These are phyloP conservation scores for Exophiala lecanii-corni DNA, from an alignment of 2,329 filamentous ascomycete species.

Conservation along the genomic window DNA sequence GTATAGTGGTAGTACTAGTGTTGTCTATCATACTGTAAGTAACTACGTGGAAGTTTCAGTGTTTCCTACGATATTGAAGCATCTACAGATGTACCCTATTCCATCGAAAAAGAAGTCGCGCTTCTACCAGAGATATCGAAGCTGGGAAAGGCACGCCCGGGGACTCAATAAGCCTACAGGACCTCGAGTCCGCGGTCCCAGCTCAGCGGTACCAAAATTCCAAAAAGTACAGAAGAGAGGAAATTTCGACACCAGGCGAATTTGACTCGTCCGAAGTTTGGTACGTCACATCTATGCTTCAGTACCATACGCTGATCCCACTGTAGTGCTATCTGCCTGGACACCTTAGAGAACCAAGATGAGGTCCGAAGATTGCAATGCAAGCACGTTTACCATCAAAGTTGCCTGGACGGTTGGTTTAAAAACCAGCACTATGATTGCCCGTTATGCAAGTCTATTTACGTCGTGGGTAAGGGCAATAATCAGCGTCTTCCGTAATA, in stretches of 20 bases:
- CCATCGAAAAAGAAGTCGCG: constrained; percentile 3
- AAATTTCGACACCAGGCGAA: constrained; percentile 3
- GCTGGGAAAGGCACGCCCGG: background rate
- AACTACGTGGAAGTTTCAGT: constrained; percentile 1
- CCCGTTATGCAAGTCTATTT: constrained; percentile 5
- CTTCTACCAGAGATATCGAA: constrained; percentile 3
- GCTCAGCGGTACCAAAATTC: constrained; percentile 4
- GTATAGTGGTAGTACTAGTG: constrained; percentile 3
- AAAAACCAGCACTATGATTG: constrained; percentile 4
- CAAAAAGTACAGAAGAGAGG: constrained; percentile 3
- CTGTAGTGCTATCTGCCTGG: constrained; percentile 4
- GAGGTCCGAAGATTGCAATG: constrained; percentile 6
- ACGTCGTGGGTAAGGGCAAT: constrained; percentile 5
- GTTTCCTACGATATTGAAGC: constrained; percentile 3
- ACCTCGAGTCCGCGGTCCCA: constrained; percentile 5
- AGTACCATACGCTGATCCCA: constrained; percentile 1
- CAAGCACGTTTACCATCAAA: constrained; percentile 4
- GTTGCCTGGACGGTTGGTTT: constrained; percentile 4
- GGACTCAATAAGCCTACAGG: constrained; percentile 3
- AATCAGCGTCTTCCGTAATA: constrained; percentile 2
- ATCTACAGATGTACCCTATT: constrained; percentile 4
- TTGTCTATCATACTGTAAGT: constrained; percentile 5
- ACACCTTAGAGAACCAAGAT: constrained; percentile 5
- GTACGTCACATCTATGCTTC: constrained; percentile 4
- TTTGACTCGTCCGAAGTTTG: constrained; percentile 4